phyloP scores from a whole-genome alignment of 305 asterid species.

The Plantago rigida region DNA sequence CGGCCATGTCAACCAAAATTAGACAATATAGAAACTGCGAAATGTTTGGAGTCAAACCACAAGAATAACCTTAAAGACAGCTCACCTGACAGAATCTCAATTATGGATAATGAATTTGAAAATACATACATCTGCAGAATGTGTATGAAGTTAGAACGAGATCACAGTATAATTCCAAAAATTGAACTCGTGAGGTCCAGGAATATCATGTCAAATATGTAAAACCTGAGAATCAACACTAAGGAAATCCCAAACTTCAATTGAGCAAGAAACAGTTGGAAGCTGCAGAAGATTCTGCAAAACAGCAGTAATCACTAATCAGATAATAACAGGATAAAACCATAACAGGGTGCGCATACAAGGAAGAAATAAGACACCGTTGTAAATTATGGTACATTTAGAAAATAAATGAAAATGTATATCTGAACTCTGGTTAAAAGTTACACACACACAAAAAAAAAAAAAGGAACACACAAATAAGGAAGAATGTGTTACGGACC shows the following conservation, averaged over 20 bases:
- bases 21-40: conserved; percentile 24
- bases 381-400: too few species aligned
- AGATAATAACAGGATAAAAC: conserved; percentile 17
- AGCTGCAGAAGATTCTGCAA: conserved; percentile 85
- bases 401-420: too few species aligned
- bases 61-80: conserved; percentile 22
- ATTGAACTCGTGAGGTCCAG: conserved; percentile 12
- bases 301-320: conserved; percentile 15
- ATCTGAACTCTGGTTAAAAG: too few species aligned
- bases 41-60: conserved; percentile 12
- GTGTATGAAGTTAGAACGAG: conserved; percentile 4
- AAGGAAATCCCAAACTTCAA: conserved; percentile 98
- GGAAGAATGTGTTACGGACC: too few species aligned
- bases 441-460: too few species aligned
- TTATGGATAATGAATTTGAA: conserved; percentile 71
- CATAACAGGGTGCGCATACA: background rate
- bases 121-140: conserved; percentile 74
- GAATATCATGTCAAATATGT: conserved; percentile 24
- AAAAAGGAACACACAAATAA: too few species aligned
- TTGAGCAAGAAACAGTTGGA: conserved; percentile 74
- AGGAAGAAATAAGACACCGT: too few species aligned
- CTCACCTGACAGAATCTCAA: conserved; percentile 84
- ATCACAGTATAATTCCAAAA: background rate
- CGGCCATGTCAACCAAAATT: conserved; percentile 47
- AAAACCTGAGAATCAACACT: conserved; percentile 96